A percentile compares a stretch with the other conserved stretches of the same genome.
Conservation (phyloP, 2,329 filamentous ascomycete genomes). For the Paraphoma sp. region DNA sequence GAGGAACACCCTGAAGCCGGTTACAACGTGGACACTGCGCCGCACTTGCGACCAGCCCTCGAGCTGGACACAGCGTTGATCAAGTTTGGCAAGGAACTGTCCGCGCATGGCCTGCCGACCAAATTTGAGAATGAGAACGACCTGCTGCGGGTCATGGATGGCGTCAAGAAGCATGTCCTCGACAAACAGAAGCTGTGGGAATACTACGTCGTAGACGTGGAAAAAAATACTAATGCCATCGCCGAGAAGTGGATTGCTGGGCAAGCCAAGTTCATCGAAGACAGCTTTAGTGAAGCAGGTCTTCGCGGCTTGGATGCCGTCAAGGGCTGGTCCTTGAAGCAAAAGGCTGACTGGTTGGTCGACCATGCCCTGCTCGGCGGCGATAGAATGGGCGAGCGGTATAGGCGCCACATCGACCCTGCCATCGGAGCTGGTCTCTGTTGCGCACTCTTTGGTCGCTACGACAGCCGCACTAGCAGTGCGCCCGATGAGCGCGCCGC, state of each 20-base stretch:
- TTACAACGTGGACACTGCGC: constrained; percentile 91
- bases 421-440: constrained; percentile 72
- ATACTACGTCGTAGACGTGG: constrained; percentile 85
- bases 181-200: constrained; percentile 85
- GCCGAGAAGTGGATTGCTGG: constrained; percentile 75
- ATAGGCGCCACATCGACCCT: constrained; percentile 74
- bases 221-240: constrained; percentile 71
- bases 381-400: constrained; percentile 81
- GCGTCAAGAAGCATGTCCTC: constrained; percentile 81
- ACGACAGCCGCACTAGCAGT: constrained; percentile 59
- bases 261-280: constrained; percentile 62
- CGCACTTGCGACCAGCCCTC: constrained; percentile 70
- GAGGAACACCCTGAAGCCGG: constrained; percentile 93
- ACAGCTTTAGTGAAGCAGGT: constrained; percentile 56
- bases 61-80: constrained; percentile 80
- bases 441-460: constrained; percentile 72
- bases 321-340: constrained; percentile 61
- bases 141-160: constrained; percentile 80
- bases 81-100: constrained; percentile 67
- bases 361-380: constrained; percentile 73
- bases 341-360: constrained; percentile 70
- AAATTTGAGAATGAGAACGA: constrained; percentile 75
- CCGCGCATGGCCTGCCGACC: constrained; percentile 75
- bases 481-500: constrained; percentile 60
- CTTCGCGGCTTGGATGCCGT: constrained; percentile 60